phyloP scores from a whole-genome alignment of 345 rosid genomes.

The Corchorus olitorius region DNA sequence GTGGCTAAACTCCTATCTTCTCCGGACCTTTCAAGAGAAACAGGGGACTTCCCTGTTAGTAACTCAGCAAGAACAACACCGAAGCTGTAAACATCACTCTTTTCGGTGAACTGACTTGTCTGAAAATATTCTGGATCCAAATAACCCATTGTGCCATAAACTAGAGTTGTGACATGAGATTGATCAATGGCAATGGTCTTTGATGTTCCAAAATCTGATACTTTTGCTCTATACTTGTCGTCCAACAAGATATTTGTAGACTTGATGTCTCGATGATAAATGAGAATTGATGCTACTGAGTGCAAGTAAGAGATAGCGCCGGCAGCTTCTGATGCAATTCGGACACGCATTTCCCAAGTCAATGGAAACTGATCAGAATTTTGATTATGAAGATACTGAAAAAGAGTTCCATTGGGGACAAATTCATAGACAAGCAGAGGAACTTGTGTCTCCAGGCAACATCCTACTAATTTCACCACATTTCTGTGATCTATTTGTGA shows the following conservation, averaged over 20 bases:
- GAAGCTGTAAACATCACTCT: conserved; percentile 14
- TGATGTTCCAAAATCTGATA: conserved; percentile 29
- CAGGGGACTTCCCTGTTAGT: not conserved
- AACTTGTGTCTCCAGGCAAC: conserved; percentile 1
- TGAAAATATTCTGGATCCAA: conserved; percentile 31
- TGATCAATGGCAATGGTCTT: conserved; percentile 26
- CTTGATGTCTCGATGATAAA: conserved; percentile 29
- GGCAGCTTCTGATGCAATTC: conserved; percentile 20
- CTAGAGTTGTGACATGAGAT: conserved; percentile 17
- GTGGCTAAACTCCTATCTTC: conserved; percentile 8
- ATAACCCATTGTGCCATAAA: conserved; percentile 25
- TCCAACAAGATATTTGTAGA: conserved; percentile 27
- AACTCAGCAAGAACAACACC: conserved; percentile 15
- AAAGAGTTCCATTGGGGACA: conserved; percentile 32
- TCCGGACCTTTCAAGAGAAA: not conserved
- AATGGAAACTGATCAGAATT: not conserved
- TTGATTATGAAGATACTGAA: conserved; percentile 25
- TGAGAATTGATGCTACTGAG: conserved; percentile 18
- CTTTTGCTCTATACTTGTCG: conserved; percentile 26
- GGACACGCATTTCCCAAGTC: conserved; percentile 28
- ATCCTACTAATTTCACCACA: not conserved
- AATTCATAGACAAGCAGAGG: not conserved
- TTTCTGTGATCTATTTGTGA: conserved; percentile 28
- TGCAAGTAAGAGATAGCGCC: conserved; percentile 28
- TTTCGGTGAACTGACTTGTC: conserved; percentile 26